These are phyloP conservation scores for Diversispora epigaea DNA, from an alignment of 192 early-diverging fungal species.

Conservation along the genomic window DNA sequence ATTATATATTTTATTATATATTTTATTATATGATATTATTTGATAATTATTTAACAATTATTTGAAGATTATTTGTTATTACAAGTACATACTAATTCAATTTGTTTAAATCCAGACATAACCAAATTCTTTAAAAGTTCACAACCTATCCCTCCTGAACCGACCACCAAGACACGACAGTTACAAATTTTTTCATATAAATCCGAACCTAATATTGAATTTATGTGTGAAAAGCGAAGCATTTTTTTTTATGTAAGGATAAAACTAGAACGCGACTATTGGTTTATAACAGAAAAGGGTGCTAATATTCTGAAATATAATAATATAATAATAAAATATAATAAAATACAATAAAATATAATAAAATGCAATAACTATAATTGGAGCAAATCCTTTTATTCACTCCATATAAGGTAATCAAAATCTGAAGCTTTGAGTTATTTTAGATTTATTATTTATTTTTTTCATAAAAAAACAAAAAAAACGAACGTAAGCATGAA, in stretches of 20 bases:
- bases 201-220: constrained; percentile 34
- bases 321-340: too few species aligned
- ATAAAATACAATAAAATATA: too few species aligned
- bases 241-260: constrained; percentile 8
- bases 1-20: neutral
- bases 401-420: too few species aligned
- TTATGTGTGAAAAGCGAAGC: constrained; percentile 34
- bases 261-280: too few species aligned
- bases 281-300: too few species aligned
- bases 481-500: too few species aligned
- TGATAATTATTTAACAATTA: neutral
- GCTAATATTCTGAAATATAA: too few species aligned
- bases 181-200: constrained; percentile 36
- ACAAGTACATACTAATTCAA: constrained; percentile 63
- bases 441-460: too few species aligned
- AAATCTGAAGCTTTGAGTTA: too few species aligned
- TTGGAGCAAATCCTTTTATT: too few species aligned
- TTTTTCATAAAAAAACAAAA: too few species aligned
- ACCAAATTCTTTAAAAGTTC: constrained; percentile 96
- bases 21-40: neutral
- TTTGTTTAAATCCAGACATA: constrained; percentile 78
- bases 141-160: constrained; percentile 97
- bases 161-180: constrained; percentile 64
- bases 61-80: neutral
- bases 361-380: too few species aligned